These are phyloP conservation scores for Myotisia sp. DNA, from an alignment of 2,329 filamentous ascomycete species.

Conservation along the genomic window DNA sequence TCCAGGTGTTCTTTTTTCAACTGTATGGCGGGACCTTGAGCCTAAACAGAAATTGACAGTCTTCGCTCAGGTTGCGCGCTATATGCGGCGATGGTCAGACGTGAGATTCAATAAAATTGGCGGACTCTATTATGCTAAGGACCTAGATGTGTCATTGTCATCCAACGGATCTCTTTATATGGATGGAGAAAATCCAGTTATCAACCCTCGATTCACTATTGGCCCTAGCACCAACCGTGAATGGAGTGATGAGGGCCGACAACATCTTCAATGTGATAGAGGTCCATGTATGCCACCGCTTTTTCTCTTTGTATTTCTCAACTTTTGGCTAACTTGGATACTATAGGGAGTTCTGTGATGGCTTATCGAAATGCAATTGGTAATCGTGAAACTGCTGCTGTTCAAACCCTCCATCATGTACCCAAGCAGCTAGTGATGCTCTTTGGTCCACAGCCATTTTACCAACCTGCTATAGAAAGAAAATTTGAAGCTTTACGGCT, in stretches of 20 bases:
- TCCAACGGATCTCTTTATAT: constrained; percentile 13
- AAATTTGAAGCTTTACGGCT: constrained; percentile 17
- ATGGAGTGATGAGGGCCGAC: constrained; percentile 17
- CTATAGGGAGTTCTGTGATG: constrained; percentile 17
- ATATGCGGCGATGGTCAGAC: constrained; percentile 18
- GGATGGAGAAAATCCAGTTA: constrained; percentile 15
- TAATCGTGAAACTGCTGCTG: constrained; percentile 16
- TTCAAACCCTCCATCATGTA: constrained; percentile 14
- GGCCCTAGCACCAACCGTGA: constrained; percentile 18
- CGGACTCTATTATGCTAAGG: constrained; percentile 17
- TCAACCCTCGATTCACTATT: constrained; percentile 15
- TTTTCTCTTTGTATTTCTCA: constrained; percentile 12
- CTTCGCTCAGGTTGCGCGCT: constrained; percentile 17
- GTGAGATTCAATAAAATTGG: constrained; percentile 20
- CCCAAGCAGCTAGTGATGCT: constrained; percentile 18
- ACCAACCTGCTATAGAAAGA: constrained; percentile 16
- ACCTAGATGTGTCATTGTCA: constrained; percentile 16
- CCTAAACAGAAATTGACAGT: constrained; percentile 16
- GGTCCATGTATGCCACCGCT: constrained; percentile 18
- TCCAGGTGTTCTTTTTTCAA: constrained; percentile 6
- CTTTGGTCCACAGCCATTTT: constrained; percentile 19
- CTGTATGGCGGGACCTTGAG: constrained; percentile 16
- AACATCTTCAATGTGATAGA: constrained; percentile 15
- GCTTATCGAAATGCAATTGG: constrained; percentile 17
- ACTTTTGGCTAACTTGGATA: too few relatives aligned